Evolutionary conservation across 805 yeast species (phyloP).

Genomic region (Priceomyces melissophilus): DNA sequence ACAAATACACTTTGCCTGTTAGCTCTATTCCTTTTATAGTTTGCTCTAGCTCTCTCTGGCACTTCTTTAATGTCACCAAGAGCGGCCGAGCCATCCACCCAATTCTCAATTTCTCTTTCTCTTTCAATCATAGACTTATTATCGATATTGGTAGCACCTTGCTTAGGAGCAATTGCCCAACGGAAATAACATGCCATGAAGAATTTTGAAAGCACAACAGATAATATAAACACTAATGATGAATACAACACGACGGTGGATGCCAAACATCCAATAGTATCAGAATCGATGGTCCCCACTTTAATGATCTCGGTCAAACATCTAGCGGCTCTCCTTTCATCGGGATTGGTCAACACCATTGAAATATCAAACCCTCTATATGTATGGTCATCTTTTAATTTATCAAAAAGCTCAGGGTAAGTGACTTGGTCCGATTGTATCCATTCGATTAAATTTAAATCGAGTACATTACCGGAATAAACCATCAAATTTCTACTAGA

Average conservation of each 20-base stretch:
- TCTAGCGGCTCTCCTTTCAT: conserved; percentile 68
- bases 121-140: conserved; percentile 60
- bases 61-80: conserved; percentile 52
- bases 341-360: conserved; percentile 58
- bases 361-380: conserved; percentile 82
- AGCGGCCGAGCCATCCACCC: conserved; percentile 61
- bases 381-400: conserved; percentile 49
- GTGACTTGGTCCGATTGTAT: conserved; percentile 63
- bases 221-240: conserved; percentile 79
- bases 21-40: conserved; percentile 34
- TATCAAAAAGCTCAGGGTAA: conserved; percentile 71
- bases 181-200: conserved; percentile 83
- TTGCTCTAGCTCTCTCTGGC: conserved; percentile 51
- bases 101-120: conserved; percentile 69
- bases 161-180: conserved; percentile 69
- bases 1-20: conserved; percentile 42
- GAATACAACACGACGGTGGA: conserved; percentile 77
- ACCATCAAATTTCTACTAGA: conserved; percentile 76
- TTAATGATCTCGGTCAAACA: conserved; percentile 83
- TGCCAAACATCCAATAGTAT: conserved; percentile 91
- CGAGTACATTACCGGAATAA: conserved; percentile 85
- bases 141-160: conserved; percentile 71
- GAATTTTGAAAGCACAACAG: conserved; percentile 76
- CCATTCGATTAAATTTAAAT: conserved; percentile 75
- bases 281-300: conserved; percentile 86